These are phyloP conservation scores for Cercophora samala DNA, from an alignment of 495 filamentous ascomycete genomes.

Conservation along the genomic window DNA sequence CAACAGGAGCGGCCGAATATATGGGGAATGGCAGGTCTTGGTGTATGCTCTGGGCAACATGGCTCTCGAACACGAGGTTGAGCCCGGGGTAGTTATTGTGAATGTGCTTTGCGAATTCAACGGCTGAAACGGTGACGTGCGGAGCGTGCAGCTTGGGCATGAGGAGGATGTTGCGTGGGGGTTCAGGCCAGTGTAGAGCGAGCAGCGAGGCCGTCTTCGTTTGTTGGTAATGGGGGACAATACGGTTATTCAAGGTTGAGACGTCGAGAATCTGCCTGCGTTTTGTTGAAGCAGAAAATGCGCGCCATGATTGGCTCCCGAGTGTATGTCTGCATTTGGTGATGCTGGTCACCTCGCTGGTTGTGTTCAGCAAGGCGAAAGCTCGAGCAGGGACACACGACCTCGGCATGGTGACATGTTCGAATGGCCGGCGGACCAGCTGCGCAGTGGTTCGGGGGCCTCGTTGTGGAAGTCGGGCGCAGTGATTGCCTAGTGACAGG, in stretches of 20 bases:
- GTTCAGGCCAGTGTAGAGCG: conserved; percentile 79
- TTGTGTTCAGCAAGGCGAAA: conserved; percentile 16
- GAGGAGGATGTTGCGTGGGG: conserved; percentile 84
- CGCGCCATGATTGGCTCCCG: conserved; percentile 23
- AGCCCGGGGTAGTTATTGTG: conserved; percentile 73
- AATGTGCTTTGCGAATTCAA: conserved; percentile 81
- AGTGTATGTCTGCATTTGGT: background rate
- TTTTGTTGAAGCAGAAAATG: conserved; percentile 45
- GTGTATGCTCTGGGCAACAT: conserved; percentile 70
- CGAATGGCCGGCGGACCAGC: background rate
- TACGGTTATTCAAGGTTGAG: conserved; percentile 51
- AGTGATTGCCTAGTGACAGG: too few species aligned
- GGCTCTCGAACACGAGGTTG: conserved; percentile 77
- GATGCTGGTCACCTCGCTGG: conserved; percentile 12
- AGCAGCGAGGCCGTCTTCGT: conserved; percentile 58
- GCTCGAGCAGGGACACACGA: conserved; percentile 21
- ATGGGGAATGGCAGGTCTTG: conserved; percentile 72
- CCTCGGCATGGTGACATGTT: conserved; percentile 32
- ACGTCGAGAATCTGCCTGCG: conserved; percentile 49
- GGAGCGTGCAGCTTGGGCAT: conserved; percentile 80
- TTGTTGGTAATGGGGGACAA: conserved; percentile 50
- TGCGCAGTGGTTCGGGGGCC: background rate
- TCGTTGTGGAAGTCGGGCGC: too few species aligned
- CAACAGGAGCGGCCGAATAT: conserved; percentile 54
- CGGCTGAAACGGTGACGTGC: conserved; percentile 63